Evolutionary conservation across 441 rosid genomes (phyloP).

Genomic region (Rhodomyrtus psidioides): DNA sequence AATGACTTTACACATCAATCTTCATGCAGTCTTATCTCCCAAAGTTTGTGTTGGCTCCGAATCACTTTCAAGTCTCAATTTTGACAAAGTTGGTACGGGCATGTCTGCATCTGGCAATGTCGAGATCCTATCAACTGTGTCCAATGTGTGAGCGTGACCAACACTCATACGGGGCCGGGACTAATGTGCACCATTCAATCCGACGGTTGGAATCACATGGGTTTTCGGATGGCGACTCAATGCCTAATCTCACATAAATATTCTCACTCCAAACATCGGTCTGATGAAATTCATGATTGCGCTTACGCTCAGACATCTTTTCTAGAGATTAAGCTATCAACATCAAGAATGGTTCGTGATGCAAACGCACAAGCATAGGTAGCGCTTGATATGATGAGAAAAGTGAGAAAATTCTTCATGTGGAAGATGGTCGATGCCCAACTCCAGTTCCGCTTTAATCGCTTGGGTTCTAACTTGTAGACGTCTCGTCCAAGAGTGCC

Average conservation of each 20-base stretch:
- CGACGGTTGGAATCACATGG: neutral
- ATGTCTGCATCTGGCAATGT: neutral
- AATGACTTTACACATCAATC: neutral
- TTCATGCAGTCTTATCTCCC: neutral
- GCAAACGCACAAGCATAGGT: no score
- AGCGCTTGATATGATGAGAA: neutral
- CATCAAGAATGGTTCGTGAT: neutral
- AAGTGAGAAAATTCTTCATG: neutral
- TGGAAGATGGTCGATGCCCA: neutral
- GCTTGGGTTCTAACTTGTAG: neutral
- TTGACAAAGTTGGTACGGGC: neutral
- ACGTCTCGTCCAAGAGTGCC: neutral
- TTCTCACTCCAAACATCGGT: neutral
- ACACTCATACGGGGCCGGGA: neutral
- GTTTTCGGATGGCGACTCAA: neutral
- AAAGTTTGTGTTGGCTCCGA: neutral
- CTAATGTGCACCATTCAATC: neutral
- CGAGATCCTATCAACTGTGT: neutral
- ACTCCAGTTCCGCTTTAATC: neutral
- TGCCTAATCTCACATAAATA: neutral
- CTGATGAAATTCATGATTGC: neutral
- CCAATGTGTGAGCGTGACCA: neutral
- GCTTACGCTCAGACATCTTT: neutral
- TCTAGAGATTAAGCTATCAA: neutral
- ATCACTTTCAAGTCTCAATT: neutral